Percentiles rank a stretch among this genome's conserved stretches.
Evolutionary conservation across 129 eudicot genomes (phyloP).

Genomic region (Arctium minus): DNA sequence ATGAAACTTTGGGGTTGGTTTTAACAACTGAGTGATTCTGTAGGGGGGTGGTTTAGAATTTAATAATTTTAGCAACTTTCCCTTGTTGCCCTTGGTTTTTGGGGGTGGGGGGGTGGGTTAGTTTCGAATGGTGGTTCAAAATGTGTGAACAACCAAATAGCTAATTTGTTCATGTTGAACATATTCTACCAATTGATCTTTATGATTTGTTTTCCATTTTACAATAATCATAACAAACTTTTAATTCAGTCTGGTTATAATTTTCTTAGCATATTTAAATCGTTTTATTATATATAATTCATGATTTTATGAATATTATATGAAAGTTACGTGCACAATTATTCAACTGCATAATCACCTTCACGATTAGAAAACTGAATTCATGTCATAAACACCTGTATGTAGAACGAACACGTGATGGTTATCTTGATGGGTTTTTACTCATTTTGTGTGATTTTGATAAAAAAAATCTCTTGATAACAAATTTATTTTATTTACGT

Average conservation of each 20-base stretch:
- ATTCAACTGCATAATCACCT: no score
- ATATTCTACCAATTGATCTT: slow-evolving; percentile 28
- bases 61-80: slow-evolving; percentile 20
- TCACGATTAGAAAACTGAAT: neutral
- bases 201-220: slow-evolving; percentile 18
- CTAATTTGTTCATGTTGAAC: slow-evolving; percentile 32
- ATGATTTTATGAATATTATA: no score
- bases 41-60: slow-evolving; percentile 21
- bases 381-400: neutral
- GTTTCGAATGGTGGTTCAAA: slow-evolving; percentile 31
- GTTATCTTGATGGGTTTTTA: no score
- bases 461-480: no score
- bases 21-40: slow-evolving; percentile 25
- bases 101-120: slow-evolving; percentile 13
- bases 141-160: slow-evolving; percentile 31
- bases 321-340: neutral
- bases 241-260: neutral
- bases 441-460: no score
- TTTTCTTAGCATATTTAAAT: neutral
- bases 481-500: no score
- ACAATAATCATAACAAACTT: slow-evolving; percentile 19
- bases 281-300: neutral
- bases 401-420: no score
- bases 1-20: slow-evolving; percentile 17
- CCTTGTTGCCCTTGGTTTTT: slow-evolving; percentile 22